A percentile compares a stretch with the other conserved stretches of the same genome.
phyloP scores from a whole-genome alignment of 2,329 filamentous ascomycete species.

The Fusarium continuum region DNA sequence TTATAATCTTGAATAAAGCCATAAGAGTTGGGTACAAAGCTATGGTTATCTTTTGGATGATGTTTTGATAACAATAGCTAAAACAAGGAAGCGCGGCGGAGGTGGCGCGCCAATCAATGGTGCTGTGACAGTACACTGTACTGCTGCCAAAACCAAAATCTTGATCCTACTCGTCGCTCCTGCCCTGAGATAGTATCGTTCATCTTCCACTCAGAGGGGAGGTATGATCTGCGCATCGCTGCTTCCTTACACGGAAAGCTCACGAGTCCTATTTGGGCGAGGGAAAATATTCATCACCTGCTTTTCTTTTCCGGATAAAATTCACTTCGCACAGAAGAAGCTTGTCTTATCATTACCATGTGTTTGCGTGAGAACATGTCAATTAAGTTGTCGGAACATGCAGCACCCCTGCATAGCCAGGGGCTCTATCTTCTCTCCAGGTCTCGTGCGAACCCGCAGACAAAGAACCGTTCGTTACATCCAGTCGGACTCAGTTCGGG shows the following conservation, averaged over 20 bases:
- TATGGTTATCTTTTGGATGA: neutral
- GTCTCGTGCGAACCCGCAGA: constrained; percentile 21
- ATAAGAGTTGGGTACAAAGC: too few species aligned
- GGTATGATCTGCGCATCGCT: neutral
- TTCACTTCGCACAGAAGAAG: neutral
- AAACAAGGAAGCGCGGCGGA: too few species aligned
- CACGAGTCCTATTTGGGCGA: neutral
- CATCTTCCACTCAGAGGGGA: neutral
- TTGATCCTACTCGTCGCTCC: neutral
- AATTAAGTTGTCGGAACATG: constrained; percentile 20
- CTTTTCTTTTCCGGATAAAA: neutral
- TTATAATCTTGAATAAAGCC: neutral
- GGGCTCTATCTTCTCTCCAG: constrained; percentile 21
- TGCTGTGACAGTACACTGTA: too few species aligned
- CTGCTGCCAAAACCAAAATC: neutral
- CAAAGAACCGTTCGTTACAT: constrained; percentile 31
- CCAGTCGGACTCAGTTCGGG: constrained; percentile 27
- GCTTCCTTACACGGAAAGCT: neutral
- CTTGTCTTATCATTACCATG: constrained; percentile 27
- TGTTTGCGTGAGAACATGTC: constrained; percentile 27
- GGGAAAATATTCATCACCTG: neutral
- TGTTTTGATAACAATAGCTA: neutral
- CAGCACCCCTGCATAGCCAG: constrained; percentile 22
- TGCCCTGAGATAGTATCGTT: neutral
- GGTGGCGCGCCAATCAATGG: neutral